These are phyloP conservation scores for Dendrocalamus sinicus DNA, from an alignment of 176 grass and related monocot species.

Conservation along the genomic window DNA sequence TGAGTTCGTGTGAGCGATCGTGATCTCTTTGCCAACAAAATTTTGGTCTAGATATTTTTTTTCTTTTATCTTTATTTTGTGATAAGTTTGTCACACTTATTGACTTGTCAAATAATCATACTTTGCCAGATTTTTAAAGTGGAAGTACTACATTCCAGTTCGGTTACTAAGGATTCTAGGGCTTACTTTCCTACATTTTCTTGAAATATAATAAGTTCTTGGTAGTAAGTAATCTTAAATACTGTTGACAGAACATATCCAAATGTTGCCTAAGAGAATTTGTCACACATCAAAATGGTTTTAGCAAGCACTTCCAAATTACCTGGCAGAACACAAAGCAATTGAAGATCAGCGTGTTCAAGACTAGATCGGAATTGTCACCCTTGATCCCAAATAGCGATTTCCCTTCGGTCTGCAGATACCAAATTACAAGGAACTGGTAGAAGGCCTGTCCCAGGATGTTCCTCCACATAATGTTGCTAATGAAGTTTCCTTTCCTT, in stretches of 20 bases:
- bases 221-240: not conserved
- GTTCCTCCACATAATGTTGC: slow-evolving; percentile 96
- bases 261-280: slow-evolving; percentile 7
- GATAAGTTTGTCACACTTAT: not conserved
- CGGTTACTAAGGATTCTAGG: not conserved
- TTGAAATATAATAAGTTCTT: not conserved
- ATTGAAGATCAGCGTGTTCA: slow-evolving; percentile 98
- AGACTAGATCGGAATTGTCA: slow-evolving; percentile 63
- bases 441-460: slow-evolving; percentile 87
- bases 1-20: too few relatives aligned
- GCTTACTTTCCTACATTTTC: not conserved
- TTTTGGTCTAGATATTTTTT: not conserved
- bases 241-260: not conserved
- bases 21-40: too few relatives aligned
- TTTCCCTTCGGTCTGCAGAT: slow-evolving; percentile 91
- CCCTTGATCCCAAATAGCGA: slow-evolving; percentile 70
- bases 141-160: not conserved
- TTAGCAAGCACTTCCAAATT: slow-evolving; percentile 11
- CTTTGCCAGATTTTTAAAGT: not conserved
- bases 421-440: slow-evolving; percentile 96
- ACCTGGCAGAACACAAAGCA: slow-evolving; percentile 99
- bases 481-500: slow-evolving; percentile 96
- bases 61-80: slow-evolving; percentile 15
- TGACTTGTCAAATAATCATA: slow-evolving; percentile 19
- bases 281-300: slow-evolving; percentile 17